Conservation (phyloP, 1,139 yeast genomes). For the Lodderomyces beijingensis region DNA sequence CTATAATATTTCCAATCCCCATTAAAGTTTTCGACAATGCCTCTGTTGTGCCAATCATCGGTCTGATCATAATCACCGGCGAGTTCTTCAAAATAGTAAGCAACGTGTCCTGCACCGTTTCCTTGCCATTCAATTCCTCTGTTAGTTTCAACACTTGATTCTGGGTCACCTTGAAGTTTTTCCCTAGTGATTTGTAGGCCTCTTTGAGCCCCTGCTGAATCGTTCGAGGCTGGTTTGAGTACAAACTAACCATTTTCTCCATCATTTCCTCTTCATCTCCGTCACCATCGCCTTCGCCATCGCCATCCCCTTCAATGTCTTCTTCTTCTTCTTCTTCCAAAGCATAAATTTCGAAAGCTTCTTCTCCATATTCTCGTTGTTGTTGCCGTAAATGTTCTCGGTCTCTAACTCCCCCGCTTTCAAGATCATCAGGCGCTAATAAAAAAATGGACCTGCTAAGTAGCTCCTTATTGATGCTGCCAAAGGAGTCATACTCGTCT, state of each 20-base stretch:
- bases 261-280: constrained; percentile 33
- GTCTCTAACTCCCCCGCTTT: background rate
- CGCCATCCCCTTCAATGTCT: constrained; percentile 26
- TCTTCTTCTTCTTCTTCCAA: constrained; percentile 15
- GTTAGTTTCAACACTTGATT: constrained; percentile 59
- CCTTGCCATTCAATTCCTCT: constrained; percentile 56
- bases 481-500: constrained; percentile 16
- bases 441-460: constrained; percentile 15
- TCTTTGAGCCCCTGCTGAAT: constrained; percentile 66
- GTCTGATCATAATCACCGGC: constrained; percentile 77
- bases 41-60: constrained; percentile 90
- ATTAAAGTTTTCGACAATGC: constrained; percentile 77
- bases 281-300: constrained; percentile 15
- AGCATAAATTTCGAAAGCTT: background rate
- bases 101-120: constrained; percentile 64
- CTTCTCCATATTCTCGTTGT: constrained; percentile 12
- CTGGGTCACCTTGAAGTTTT: constrained; percentile 63
- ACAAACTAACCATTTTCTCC: constrained; percentile 61
- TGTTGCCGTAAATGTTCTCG: background rate
- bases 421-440: constrained; percentile 8
- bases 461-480: constrained; percentile 13
- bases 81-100: constrained; percentile 68
- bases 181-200: constrained; percentile 71
- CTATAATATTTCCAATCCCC: constrained; percentile 80
- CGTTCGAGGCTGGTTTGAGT: constrained; percentile 78